Base-by-base conservation (phyloP, 179 eudicot species). In the Silene coronaria region DNA sequence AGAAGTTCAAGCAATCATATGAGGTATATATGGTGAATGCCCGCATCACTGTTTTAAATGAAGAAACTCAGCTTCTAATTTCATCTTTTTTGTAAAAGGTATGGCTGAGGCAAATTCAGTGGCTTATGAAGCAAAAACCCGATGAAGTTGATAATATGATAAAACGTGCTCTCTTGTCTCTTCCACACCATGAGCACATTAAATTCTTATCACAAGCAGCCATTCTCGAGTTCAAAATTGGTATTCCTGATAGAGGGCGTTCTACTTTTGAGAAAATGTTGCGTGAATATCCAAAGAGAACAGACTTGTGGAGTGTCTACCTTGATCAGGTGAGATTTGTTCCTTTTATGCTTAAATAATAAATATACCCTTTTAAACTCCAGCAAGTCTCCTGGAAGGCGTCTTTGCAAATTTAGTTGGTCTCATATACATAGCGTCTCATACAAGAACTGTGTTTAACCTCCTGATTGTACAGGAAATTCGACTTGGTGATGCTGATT, bases 231-330 rank as follows among this genome's bases (percentile, higher is more conserved):
- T 94, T 90, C 79, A 92, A 92, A 80, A 73, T 74, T 76, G 98
- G 98, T 38, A 84, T 84, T 51, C 85, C 96, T 27, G 96, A 94
- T 76, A 87, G 90, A 84, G 98, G 89, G 58, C 85, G 98, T 19
- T 87, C 97, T 22, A 80, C 92, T 75, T 90, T 94, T 80, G 98
- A 94, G 85, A 86, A 88, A 76, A 86, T 90, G 81, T 82, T 91
- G 72, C 89, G 88, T 16, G 94, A 91, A 78, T 88, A 88, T 78
- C 97, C 97, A 3, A 91, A 88, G 82, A 88, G 91, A 79, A 87
- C 81, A 45, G 93, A 91, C 76, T 83, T 92, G 76, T 94, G 98
- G 98, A 90, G 91, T 69, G 83, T 89, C 62, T 94, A 94, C 75
- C 86, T 94, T 46, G 98, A 94, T 80, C 98, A 94, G 82, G 98